A percentile compares a stretch with the other conserved stretches of the same genome.
Conservation (phyloP, 768 basidiomycete genomes). For the Pleurotus ostreatus region DNA sequence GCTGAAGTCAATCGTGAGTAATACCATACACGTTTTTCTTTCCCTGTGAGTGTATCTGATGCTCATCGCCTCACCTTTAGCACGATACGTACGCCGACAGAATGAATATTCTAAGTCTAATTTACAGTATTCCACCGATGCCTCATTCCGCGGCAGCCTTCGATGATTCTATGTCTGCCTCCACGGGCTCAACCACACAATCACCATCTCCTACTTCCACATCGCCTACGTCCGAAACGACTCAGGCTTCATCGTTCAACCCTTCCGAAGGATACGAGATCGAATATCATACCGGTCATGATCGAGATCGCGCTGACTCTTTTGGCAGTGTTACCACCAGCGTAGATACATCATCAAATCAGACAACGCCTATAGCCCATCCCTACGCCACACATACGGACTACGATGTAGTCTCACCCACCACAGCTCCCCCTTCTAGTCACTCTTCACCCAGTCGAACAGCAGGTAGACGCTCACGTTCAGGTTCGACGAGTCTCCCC, state of each 20-base stretch:
- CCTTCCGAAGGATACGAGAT: constrained; percentile 30
- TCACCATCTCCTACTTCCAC: constrained; percentile 43
- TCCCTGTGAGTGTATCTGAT: constrained; percentile 3
- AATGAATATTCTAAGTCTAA: constrained; percentile 88
- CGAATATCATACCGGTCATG: constrained; percentile 18
- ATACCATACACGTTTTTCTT: not conserved
- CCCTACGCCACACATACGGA: constrained; percentile 47
- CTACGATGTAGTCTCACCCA: constrained; percentile 32
- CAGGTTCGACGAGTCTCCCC: constrained; percentile 51
- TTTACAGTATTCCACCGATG: constrained; percentile 80
- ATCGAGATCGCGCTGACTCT: constrained; percentile 22
- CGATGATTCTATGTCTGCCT: constrained; percentile 30
- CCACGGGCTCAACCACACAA: constrained; percentile 48
- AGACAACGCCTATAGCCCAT: constrained; percentile 22
- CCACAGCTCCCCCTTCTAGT: constrained; percentile 13
- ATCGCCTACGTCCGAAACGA: constrained; percentile 36
- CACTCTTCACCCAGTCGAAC: constrained; percentile 22
- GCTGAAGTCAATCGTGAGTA: constrained; percentile 80
- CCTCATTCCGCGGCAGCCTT: constrained; percentile 49
- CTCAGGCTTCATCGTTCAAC: not conserved
- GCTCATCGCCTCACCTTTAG: constrained; percentile 30
- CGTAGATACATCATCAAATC: constrained; percentile 20
- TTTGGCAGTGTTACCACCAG: constrained; percentile 30
- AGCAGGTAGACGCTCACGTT: constrained; percentile 42
- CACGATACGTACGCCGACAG: constrained; percentile 95